Evolutionary conservation across 169 alveolate species (phyloP).

Genomic region (Plasmodium gaboni): DNA sequence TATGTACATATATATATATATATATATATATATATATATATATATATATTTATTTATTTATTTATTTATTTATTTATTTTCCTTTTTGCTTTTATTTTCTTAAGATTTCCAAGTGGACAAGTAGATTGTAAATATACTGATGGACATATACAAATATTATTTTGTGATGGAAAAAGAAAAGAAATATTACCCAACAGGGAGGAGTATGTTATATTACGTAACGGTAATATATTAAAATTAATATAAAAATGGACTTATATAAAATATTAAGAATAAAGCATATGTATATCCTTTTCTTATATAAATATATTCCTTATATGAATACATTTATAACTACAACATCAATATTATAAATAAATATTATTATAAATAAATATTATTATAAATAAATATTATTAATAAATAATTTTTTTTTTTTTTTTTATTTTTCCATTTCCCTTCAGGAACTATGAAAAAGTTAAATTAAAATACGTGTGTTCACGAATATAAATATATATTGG

Average conservation of each 20-base stretch:
- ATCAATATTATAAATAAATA: neutral
- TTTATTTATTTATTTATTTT: neutral
- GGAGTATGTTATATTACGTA: constrained; percentile 53
- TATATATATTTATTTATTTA: neutral
- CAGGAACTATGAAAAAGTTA: constrained; percentile 51
- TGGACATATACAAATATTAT: constrained; percentile 73
- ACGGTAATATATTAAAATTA: constrained; percentile 19
- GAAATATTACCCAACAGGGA: constrained; percentile 74
- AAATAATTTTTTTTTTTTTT: neutral
- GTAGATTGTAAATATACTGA: constrained; percentile 73
- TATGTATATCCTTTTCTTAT: too few relatives aligned
- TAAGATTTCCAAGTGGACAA: constrained; percentile 74
- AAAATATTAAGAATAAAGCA: too few relatives aligned
- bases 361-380: neutral
- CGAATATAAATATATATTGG: too few relatives aligned
- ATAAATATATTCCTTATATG: too few relatives aligned
- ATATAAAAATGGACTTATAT: too few relatives aligned
- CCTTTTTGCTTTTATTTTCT: constrained; percentile 14
- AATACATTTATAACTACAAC: too few relatives aligned
- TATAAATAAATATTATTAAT: neutral
- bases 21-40: neutral
- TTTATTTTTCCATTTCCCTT: neutral
- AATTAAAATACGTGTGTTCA: constrained; percentile 4
- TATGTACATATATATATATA: neutral
- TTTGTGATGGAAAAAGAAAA: constrained; percentile 65